phyloP scores from a whole-genome alignment of 768 basidiomycete genomes.

The Steccherinum ochraceum region DNA sequence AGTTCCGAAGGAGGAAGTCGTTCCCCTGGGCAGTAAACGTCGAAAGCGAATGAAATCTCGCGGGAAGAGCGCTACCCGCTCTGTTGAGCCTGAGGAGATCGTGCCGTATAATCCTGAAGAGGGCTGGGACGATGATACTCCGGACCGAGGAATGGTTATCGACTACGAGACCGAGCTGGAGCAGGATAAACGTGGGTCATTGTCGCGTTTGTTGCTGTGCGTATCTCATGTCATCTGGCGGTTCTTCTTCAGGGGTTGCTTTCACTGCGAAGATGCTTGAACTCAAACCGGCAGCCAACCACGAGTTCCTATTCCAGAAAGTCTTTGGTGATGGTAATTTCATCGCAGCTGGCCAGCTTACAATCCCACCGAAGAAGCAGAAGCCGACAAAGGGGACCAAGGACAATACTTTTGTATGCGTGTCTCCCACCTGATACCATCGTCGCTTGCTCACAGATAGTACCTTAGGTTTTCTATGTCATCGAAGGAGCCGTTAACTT shows the following conservation, averaged over 20 bases:
- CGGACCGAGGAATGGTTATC: slow-evolving; percentile 56
- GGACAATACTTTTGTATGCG: slow-evolving; percentile 87
- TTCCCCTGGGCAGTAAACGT: slow-evolving; percentile 35
- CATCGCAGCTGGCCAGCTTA: slow-evolving; percentile 84
- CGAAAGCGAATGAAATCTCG: slow-evolving; percentile 29
- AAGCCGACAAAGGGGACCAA: slow-evolving; percentile 88
- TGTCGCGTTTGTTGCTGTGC: too few species aligned
- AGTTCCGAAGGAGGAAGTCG: slow-evolving; percentile 42
- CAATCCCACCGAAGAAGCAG: slow-evolving; percentile 68
- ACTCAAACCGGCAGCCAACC: slow-evolving; percentile 52
- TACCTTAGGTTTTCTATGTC: slow-evolving; percentile 65
- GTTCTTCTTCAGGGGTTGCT: slow-evolving; percentile 54
- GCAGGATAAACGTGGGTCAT: slow-evolving; percentile 61
- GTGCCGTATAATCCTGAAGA: slow-evolving; percentile 36
- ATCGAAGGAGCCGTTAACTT: slow-evolving; percentile 87
- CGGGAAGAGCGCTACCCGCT: slow-evolving; percentile 28
- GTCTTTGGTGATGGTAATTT: slow-evolving; percentile 89
- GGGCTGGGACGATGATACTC: slow-evolving; percentile 84
- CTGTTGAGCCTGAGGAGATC: slow-evolving; percentile 38
- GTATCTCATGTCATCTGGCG: not conserved
- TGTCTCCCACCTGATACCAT: not conserved
- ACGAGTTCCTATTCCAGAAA: slow-evolving; percentile 82
- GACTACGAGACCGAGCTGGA: slow-evolving; percentile 60
- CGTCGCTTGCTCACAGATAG: slow-evolving; percentile 18
- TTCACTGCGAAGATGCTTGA: slow-evolving; percentile 66